A percentile compares a stretch with the other conserved stretches of the same genome.
phyloP scores from a whole-genome alignment of 768 basidiomycete species.

The Chiua virens region DNA sequence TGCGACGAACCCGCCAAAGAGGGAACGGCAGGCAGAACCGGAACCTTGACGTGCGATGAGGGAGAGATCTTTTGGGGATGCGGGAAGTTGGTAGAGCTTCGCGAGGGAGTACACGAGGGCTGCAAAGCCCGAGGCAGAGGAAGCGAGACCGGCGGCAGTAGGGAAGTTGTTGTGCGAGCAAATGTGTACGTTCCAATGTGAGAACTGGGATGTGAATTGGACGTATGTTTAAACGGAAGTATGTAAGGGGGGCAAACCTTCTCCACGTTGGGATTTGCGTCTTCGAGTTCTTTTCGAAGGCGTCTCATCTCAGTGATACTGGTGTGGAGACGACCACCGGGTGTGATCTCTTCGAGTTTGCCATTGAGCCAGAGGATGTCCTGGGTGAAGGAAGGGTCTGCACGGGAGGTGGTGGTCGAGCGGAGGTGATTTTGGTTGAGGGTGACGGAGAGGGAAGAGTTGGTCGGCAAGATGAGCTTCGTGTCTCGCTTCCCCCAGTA shows the following conservation, averaged over 20 bases:
- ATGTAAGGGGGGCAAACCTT: constrained; percentile 47
- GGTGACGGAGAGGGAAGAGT: constrained; percentile 97
- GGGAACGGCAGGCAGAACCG: constrained; percentile 95
- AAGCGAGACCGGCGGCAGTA: constrained; percentile 96
- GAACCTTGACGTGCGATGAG: constrained; percentile 96
- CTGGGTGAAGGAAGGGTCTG: constrained; percentile 66
- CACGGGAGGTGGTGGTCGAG: constrained; percentile 90
- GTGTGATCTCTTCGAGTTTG: constrained; percentile 84
- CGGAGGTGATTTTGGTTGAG: constrained; percentile 95
- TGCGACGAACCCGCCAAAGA: constrained; percentile 96
- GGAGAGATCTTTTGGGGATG: constrained; percentile 79
- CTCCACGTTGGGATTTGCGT: constrained; percentile 58
- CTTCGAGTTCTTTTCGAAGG: constrained; percentile 74
- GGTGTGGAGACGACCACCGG: constrained; percentile 71
- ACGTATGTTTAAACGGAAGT: constrained; percentile 21
- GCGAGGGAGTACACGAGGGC: constrained; percentile 91
- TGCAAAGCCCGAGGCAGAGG: constrained; percentile 95
- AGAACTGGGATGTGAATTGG: constrained; percentile 14
- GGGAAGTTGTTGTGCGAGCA: constrained; percentile 98
- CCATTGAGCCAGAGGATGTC: constrained; percentile 97
- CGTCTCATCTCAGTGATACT: constrained; percentile 88
- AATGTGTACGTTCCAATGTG: constrained; percentile 72
- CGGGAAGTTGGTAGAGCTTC: constrained; percentile 78
- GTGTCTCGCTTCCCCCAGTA: constrained; percentile 99
- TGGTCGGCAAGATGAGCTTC: constrained; percentile 92